Evolutionary conservation across 345 rosid genomes (phyloP), one percentile per base, ranked within the genome.

Genomic region (Acer campestre): DNA sequence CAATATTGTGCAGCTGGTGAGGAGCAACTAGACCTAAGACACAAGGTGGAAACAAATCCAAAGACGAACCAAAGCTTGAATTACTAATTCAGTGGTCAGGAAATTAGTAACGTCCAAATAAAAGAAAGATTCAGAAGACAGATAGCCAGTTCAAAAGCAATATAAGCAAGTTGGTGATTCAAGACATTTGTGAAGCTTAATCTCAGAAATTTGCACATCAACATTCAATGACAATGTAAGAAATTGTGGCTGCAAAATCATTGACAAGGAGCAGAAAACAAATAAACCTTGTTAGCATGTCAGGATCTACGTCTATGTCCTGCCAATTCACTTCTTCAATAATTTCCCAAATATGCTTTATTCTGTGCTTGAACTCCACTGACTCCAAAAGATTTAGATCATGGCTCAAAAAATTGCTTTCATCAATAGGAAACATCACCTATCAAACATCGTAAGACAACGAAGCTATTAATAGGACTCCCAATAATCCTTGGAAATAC

Each of bases 361-460:
- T 85, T 84, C 95, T 88, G 75, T 90, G 91, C 84, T 89, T 96
- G 65, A 87, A 90, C 85, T 96, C 99, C 84, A 96, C 87, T 3
- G 92, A 88, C 87, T 96, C 99, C 75, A 96, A 88, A 82, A 94
- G 98, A 73, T 78, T 80, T 66, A 96, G 78, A 88, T 96, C 99
- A 77, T 92, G 92, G 68, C 98, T 88, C 82, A 94, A 62, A 86
- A 96, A 89, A 73, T 88, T 80, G 81, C 79, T 86, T 80, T 82
- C 90, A 84, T 87, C 90, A 70, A 80, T 75, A 67, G 89, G 90
- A 78, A 84, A 84, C 18, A 85, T 87, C 80, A 91, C 94, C 98
- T 96, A 79, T 75, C 82, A 76, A 75, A 67, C 20, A 62, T 27
- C 59, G 70, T 71, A 68, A 61, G 44, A 70, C 10, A 48, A 66